Base-by-base conservation (phyloP, 139 green algal genomes). In the Coelastrella sp. region DNA sequence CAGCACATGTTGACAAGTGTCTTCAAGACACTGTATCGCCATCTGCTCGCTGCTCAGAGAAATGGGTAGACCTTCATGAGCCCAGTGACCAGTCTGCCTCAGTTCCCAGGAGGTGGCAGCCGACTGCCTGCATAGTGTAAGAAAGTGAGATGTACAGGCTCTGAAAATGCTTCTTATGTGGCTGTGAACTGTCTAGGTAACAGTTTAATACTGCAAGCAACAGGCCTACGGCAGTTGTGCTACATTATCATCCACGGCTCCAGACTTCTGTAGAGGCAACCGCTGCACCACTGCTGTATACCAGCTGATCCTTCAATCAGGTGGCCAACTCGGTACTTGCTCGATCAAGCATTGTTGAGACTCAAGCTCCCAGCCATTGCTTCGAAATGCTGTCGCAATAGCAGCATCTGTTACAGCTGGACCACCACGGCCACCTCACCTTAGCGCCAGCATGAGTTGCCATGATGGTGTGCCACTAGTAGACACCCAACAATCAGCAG, bases 381-480 rank as follows among this genome's bases (percentile, higher is more conserved):
- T 32, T 35, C 59, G n/a, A 5, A 32, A 6, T 1, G 19, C 59
- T 19, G 11, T 34, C 59, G 5, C 23, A 57, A 53, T 8, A 59
- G 35, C 21, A 59, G 40, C 69, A 59, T 21, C 7, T 32, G 23
- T 59, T n/a, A n/a, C n/a, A n/a, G n/a, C n/a, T 2, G 2, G 8
- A 35, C 43, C n/a, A 8, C 71, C 41, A 34, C 3, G 8, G 0
- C 4, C 11, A 27, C 7, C 62, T 38, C 82, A 67, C 45, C 91
- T 87, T 23, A 94, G 81, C 40, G 83, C 84, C 21, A 67, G 30
- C 91, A 96, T 86, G 60, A 96, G 86, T 34, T 86, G 63, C 90
- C 93, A 96, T 23, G 59, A 81, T 2, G 93, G 93, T 23, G 87
- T 66, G 13, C 93, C 93, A 63, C 83, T 76, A 23, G 50, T 57